Conservation (phyloP, 306 rosid genomes). For the Adenanthera pavonina region DNA sequence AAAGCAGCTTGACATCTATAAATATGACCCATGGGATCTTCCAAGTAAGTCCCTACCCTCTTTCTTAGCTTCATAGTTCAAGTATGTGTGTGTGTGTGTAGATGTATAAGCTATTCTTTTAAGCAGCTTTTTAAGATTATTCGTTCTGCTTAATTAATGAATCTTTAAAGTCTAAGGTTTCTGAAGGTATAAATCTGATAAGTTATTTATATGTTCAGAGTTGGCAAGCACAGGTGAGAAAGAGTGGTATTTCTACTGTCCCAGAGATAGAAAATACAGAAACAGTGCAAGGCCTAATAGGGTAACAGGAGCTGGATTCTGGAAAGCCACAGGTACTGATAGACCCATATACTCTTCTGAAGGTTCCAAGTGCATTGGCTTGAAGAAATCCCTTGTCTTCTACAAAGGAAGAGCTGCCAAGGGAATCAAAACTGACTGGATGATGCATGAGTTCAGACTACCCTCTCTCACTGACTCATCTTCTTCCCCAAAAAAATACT, state of each 20-base stretch:
- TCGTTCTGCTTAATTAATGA: not conserved
- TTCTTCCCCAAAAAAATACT: constrained; percentile 54
- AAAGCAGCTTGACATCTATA: constrained; percentile 90
- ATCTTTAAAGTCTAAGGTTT: not conserved
- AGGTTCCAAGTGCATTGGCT: constrained; percentile 82
- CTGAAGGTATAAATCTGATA: not conserved
- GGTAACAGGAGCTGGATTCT: constrained; percentile 90
- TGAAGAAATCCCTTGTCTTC: constrained; percentile 90
- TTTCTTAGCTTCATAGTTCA: not conserved
- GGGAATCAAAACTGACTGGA: constrained; percentile 93
- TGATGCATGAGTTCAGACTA: constrained; percentile 95
- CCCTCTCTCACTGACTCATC: constrained; percentile 69
- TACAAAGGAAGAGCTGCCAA: constrained; percentile 94
- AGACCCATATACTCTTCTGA: constrained; percentile 87
- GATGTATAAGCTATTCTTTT: no score
- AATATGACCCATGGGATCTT: constrained; percentile 97
- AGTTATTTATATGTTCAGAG: constrained; percentile 48
- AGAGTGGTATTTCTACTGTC: constrained; percentile 96
- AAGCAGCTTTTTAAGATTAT: not conserved
- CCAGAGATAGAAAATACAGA: constrained; percentile 90
- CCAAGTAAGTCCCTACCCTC: constrained; percentile 66
- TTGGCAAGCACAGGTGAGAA: constrained; percentile 80
- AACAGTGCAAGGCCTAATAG: constrained; percentile 95
- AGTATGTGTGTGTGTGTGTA: not conserved
- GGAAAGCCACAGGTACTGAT: constrained; percentile 98